These are phyloP conservation scores for Ustilago xerochloae DNA, from an alignment of 1,284 basidiomycete species.

Conservation along the genomic window DNA sequence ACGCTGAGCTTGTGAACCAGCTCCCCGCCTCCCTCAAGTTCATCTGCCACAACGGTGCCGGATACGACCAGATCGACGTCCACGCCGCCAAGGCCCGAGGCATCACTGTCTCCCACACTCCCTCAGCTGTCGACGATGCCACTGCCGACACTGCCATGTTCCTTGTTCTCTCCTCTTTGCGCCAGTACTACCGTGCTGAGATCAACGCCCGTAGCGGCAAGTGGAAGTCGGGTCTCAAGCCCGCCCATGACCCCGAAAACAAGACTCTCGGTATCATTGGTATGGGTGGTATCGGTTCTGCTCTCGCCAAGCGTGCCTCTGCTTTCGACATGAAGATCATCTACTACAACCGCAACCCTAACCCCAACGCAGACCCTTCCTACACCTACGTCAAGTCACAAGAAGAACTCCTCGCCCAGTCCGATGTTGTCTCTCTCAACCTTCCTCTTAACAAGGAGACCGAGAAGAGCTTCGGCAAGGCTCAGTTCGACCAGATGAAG, in stretches of 20 bases:
- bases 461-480: conserved; percentile 66
- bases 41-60: conserved; percentile 64
- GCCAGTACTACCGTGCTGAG: conserved; percentile 60
- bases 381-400: conserved; percentile 61
- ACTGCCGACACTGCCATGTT: conserved; percentile 64
- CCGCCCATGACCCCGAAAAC: conserved; percentile 56
- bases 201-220: conserved; percentile 49
- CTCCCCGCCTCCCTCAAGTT: conserved; percentile 56
- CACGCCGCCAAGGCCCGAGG: conserved; percentile 50
- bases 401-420: conserved; percentile 67
- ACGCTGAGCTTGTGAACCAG: conserved; percentile 50
- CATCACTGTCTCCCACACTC: conserved; percentile 62
- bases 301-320: conserved; percentile 57
- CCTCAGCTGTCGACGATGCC: conserved; percentile 60
- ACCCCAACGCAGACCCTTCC: conserved; percentile 37
- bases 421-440: conserved; percentile 72
- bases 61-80: conserved; percentile 64
- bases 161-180: conserved; percentile 59
- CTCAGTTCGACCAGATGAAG: conserved; percentile 69
- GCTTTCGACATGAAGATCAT: conserved; percentile 63
- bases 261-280: conserved; percentile 62
- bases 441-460: conserved; percentile 71
- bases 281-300: conserved; percentile 62
- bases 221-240: conserved; percentile 52
- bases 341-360: conserved; percentile 62